phyloP scores from a whole-genome alignment of 1,139 yeast genomes.

The Magnusiomyces sp. region DNA sequence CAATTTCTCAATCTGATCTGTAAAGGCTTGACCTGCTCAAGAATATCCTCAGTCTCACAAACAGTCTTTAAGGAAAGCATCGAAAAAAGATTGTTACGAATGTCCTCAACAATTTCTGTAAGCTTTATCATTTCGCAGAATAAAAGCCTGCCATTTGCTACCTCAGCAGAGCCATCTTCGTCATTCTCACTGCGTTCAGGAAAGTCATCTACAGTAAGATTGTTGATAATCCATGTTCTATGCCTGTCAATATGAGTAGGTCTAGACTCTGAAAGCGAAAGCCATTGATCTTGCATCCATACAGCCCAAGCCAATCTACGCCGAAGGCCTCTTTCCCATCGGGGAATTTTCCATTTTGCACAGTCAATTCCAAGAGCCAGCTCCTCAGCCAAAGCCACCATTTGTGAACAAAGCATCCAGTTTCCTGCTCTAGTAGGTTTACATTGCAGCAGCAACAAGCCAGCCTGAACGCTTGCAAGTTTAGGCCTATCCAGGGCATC shows the following conservation, averaged over 20 bases:
- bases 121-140: slow-evolving; percentile 64
- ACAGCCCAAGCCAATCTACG: slow-evolving; percentile 91
- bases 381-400: slow-evolving; percentile 78
- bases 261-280: slow-evolving; percentile 64
- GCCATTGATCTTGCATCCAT: slow-evolving; percentile 83
- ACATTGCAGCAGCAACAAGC: slow-evolving; percentile 35
- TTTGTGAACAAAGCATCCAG: slow-evolving; percentile 82
- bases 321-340: slow-evolving; percentile 84
- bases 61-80: slow-evolving; percentile 53
- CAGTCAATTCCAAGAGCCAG: slow-evolving; percentile 82
- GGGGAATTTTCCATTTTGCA: slow-evolving; percentile 78
- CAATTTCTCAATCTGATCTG: slow-evolving; percentile 72
- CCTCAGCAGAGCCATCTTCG: slow-evolving; percentile 54
- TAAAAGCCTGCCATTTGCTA: slow-evolving; percentile 61
- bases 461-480: slow-evolving; percentile 39
- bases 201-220: slow-evolving; percentile 28
- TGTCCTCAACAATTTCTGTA: slow-evolving; percentile 63
- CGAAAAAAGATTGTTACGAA: slow-evolving; percentile 61
- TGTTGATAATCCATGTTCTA: slow-evolving; percentile 23
- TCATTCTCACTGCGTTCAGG: slow-evolving; percentile 38
- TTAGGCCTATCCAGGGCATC: slow-evolving; percentile 37
- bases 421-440: slow-evolving; percentile 48
- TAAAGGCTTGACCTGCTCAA: slow-evolving; percentile 73
- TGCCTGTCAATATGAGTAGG: slow-evolving; percentile 52
- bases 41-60: slow-evolving; percentile 52